Evolutionary conservation across 768 basidiomycete species (phyloP), one percentile per base, ranked within the genome.

Genomic region (Lentinula guzmanii): DNA sequence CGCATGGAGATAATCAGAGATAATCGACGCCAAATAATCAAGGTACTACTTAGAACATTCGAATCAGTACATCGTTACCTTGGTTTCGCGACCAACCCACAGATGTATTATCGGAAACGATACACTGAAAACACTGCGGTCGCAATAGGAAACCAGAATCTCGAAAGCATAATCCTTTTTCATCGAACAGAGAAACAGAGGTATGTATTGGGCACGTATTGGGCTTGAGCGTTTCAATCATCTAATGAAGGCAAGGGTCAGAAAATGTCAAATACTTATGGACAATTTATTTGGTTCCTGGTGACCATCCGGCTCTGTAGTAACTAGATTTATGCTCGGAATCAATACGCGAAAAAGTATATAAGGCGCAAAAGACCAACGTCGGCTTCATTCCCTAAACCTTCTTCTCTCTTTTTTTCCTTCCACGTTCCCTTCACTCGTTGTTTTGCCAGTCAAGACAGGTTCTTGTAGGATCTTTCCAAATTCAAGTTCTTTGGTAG

Each of bases 371-470:
- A 31, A 28, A 39, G 18, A 33, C 31, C 16, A 48, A 39, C 11
- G 7, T 33, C 41, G 6, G 21, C 18, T 9, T n/a, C 46, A 59
- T 46, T 59, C 58, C 15, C 35, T 21, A 24, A 21, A 16, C 35
- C 51, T 52, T 52, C 24, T 24, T 24, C 24, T 24, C 50, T 45
- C 37, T 51, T 21, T 35, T 50, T 21, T 41, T 35, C 18, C 33
- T 52, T 52, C 28, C 37, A 28, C 48, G 33, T 60, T 60, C 24
- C 59, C 59, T 60, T 52, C 59, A 60, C 59, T 60, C 59, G 33
- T 70, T 74, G 66, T 72, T 71, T 70, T 31, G 72, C 72, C 73
- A 70, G 73, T 71, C 80, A 81, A 81, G 80, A 79, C 82, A 74
- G 82, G 80, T 77, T 82, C 79, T 81, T 80, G 78, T 75, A 70